Evolutionary conservation across 768 basidiomycete genomes (phyloP), one percentile per base, ranked within the genome.

Genomic region (Lactarius trivialis): DNA sequence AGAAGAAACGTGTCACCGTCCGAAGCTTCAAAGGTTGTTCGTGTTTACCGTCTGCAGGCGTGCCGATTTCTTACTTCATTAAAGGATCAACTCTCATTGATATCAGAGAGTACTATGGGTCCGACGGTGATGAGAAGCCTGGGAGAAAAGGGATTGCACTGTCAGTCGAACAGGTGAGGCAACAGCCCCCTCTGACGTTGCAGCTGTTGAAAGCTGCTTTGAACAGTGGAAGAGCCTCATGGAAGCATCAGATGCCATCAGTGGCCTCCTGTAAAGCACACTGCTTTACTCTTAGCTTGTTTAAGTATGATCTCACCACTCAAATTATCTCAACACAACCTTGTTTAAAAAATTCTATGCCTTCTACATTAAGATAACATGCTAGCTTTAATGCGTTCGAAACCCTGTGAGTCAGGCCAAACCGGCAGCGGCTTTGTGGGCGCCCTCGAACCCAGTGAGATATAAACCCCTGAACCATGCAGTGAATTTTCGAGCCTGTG

Each of bases 131-230:
- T 6, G 78, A 82, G 65, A 89, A 86, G 64, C 90, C 91, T 0
- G 88, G 89, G 0, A 92, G 90, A 73, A 93, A 91, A 68, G 91
- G 89, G 9, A 88, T 92, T 56, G 80, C 86, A 0, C 76, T 93
- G 30, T 71, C 75, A 15, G 52, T 75, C 3, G 89, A 91, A 21
- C 88, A 89, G 79, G 86, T 86, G 64, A 51, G 54, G 17, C 37
- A 17, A n/a, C 21, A n/a, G 4, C n/a, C 56, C 28, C 2, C n/a
- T 9, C 33, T n/a, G 1, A 43, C 5, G 21, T 60, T 12, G 26
- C 28, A 36, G 9, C 17, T 8, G 21, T 43, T 63, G 36, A 57
- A 37, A n/a, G 28, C 43, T 32, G 4, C 26, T 65, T 4, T 88
- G 82, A 88, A 55, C 33, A 67, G 67, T 67, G 67, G 67, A 60